Base-by-base conservation (phyloP, 495 filamentous ascomycete species). In the Xylaria intraflava region DNA sequence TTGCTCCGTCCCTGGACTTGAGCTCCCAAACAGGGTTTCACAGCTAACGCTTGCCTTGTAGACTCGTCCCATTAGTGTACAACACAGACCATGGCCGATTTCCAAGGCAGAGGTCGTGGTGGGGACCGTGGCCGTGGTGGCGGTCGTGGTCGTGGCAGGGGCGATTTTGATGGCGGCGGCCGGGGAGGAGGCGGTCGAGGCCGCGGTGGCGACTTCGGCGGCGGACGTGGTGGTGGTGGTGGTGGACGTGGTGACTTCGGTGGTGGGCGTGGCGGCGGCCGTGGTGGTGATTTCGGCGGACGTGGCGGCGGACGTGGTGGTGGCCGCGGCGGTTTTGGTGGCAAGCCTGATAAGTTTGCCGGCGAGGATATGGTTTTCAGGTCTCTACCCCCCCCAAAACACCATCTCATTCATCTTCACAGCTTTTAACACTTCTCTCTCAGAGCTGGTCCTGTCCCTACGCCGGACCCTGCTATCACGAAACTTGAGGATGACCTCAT, bases 401-500 rank as follows among this genome's bases (percentile, higher is more conserved):
- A 24, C 31, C 27, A n/a, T 14, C 31, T 20, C 39, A 23, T 41
- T 8, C 31, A 27, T n/a, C 23, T 36, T 12, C 6, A n/a, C 14
- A n/a, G 7, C 11, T 49, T 20, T 36, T 55, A 43, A 55, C 20
- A 42, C 9, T 11, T 16, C n/a, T 9, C 38, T 27, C 1, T 67
- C 10, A 46, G 51, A 16, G 12, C 24, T 6, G 30, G 30, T 9
- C 11, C 1, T 1, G 31, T 39, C 20, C 52, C 52, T 19, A 14
- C 8, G 16, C 52, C 72, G 1, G 69, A 75, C 12, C 19, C 49
- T 0, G 7, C 41, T 0, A 55, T 77, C n/a, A 67, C 61, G 0
- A 36, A 56, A 12, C 58, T 76, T 1, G 73, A 76, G 41, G 51
- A 74, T 43, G 48, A 49, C 16, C 61, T 68, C 46, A 51, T 75